Evolutionary conservation across 2,329 filamentous ascomycete genomes (phyloP), one percentile per base, ranked within the genome.

Genomic region (Monilinia laxa): DNA sequence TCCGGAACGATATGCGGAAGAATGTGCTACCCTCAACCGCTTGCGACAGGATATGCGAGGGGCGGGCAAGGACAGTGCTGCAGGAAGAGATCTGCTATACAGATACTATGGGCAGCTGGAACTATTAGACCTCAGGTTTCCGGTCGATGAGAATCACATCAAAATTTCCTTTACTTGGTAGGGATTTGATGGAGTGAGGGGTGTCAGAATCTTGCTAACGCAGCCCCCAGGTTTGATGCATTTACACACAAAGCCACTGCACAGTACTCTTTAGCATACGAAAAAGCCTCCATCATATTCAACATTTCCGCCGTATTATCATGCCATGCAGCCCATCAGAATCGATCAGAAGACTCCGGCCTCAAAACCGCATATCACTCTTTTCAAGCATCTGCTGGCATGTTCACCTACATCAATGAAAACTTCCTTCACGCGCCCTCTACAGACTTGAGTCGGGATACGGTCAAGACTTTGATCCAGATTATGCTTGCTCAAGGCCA

Each of bases 341-440:
- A 95, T 73, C 88, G 95, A 60, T 90, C 91, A 70, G 93, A 98
- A 76, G 95, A 99, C 76, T 85, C 90, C 7, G 94, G 94, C 45
- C 85, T 98, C 77, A 99, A 99, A 81, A 94, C 93, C 18, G 92
- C 95, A 23, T 99, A 98, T 77, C 94, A 99, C 79, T 97, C 93
- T 25, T 98, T 98, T 81, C 95, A 99, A 79, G 95, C 95, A 52
- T 93, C 94, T 10, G 95, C 95, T 12, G 95, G 95, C 81, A 99
- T 99, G 95, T 99, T 98, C 79, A 98, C 94, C 64, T 99, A 99
- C 76, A 99, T 99, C 81, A 99, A 99, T 79, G 95, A 99, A 80
- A 99, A 99, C 80, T 99, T 99, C 77, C 82, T 99, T 47, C 95
- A 99, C 75, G 95, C 95, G 1, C 95, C 96, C 0, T 97, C 93